Base-by-base conservation (phyloP, 75 land plant species). In the Chamaecyparis obtusa region DNA sequence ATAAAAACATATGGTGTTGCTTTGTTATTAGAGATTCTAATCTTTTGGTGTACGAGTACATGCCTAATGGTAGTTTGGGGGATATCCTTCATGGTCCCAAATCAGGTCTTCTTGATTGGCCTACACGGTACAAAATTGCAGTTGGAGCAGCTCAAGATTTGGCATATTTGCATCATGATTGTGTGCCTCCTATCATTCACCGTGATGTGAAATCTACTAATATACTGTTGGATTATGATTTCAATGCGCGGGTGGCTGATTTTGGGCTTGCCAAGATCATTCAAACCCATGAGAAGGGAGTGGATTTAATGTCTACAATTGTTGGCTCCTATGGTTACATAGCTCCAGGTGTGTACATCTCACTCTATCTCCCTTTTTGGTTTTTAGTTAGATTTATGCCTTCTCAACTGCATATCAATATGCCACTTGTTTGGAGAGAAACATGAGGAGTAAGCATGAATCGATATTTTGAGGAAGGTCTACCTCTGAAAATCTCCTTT, bases 321-420 rank as follows among this genome's bases (percentile, higher is more conserved):
- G 98, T 95, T 9, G 98, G 98, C 21, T 95, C 98, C 82, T 94
- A 94, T 90, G 98, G 98, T 6, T 96, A 96, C 87, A 96, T 96
- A 83, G 98, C 98, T 48, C 98, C 98, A 90, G 98, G 98, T 95
- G 71, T n/a, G 21, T 69, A 32, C 0, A 14, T 51, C 55, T 51
- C 16, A 0, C 55, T 51, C 55, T 51, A 10, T 11, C 2, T 51
- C 55, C 13, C 1, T 74, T 35, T 8, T 33, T 74, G 69, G n/a
- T 64, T 51, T 49, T 14, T 51, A 51, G 55, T 51, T 51, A 51
- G 55, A 14, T 51, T 51, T 51, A 51, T 51, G 16, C 55, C 16
- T 51, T 14, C 11, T 51, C 55, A 51, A 51, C 55, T 13, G 55
- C 55, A 7, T 33, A 1, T 33, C 75, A 74, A 33, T 32, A 33